Evolutionary conservation across 2,329 filamentous ascomycete genomes (phyloP).

Genomic region (Biscogniauxia marginata): DNA sequence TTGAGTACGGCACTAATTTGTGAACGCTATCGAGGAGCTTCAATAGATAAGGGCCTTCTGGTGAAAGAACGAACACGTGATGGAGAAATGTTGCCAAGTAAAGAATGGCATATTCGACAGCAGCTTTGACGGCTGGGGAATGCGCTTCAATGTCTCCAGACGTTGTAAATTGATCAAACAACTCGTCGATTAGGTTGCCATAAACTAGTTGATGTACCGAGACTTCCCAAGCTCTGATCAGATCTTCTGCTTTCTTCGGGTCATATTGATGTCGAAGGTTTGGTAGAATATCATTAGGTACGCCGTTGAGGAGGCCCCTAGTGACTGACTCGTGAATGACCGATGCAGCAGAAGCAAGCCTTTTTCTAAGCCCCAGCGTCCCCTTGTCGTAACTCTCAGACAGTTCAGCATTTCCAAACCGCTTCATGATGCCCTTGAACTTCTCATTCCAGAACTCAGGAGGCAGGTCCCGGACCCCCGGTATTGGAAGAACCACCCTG

Average conservation of each 20-base stretch:
- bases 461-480: constrained; percentile 63
- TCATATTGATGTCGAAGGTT: constrained; percentile 51
- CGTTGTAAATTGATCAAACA: constrained; percentile 60
- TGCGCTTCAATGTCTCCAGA: constrained; percentile 64
- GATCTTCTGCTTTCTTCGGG: constrained; percentile 54
- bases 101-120: constrained; percentile 54
- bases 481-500: constrained; percentile 63
- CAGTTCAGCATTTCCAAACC: constrained; percentile 65
- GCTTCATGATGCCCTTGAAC: constrained; percentile 57
- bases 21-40: constrained; percentile 70
- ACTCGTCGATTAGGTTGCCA: constrained; percentile 62
- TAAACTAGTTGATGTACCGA: constrained; percentile 66
- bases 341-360: constrained; percentile 69
- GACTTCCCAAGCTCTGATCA: constrained; percentile 65
- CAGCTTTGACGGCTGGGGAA: constrained; percentile 59
- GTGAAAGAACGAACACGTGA: constrained; percentile 68
- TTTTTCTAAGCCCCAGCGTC: constrained; percentile 70
- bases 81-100: constrained; percentile 74
- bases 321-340: constrained; percentile 68
- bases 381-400: constrained; percentile 84
- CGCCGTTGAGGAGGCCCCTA: constrained; percentile 64
- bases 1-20: constrained; percentile 67
- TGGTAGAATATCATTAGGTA: constrained; percentile 33
- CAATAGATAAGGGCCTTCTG: constrained; percentile 72
- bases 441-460: constrained; percentile 64